Conservation (phyloP, 169 alveolate genomes). For the Eimeria acervulina region DNA sequence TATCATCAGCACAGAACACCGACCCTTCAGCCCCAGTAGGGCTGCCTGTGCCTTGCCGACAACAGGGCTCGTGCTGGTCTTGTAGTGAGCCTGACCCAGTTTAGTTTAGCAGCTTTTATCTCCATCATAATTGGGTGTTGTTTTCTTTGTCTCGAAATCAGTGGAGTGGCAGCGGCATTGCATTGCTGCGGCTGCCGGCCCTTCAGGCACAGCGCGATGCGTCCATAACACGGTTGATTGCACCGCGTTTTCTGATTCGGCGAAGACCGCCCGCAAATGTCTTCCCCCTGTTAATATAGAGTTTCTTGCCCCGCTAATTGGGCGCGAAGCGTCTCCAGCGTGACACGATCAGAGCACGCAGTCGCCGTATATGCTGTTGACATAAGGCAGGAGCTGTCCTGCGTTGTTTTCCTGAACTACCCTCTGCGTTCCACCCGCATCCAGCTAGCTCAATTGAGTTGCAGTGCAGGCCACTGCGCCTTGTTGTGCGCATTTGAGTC, state of each 20-base stretch:
- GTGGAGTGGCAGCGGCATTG: slow-evolving; percentile 14
- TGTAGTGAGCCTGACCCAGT: background rate
- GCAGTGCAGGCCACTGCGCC: background rate
- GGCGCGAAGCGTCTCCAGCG: background rate
- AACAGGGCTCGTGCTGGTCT: slow-evolving; percentile 43
- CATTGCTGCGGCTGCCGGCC: slow-evolving; percentile 2
- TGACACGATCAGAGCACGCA: background rate
- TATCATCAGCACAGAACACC: slow-evolving; percentile 1
- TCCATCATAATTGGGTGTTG: background rate
- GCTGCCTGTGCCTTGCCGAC: slow-evolving; percentile 57
- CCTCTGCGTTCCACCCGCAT: background rate
- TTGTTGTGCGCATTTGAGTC: background rate
- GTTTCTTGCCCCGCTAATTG: background rate
- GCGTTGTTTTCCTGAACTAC: background rate
- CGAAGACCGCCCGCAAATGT: background rate
- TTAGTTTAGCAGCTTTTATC: background rate
- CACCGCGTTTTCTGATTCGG: background rate
- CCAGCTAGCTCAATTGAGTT: background rate
- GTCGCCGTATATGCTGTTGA: background rate
- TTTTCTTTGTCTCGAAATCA: slow-evolving; percentile 6
- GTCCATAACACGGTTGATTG: background rate
- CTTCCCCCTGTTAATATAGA: background rate
- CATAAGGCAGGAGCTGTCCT: background rate
- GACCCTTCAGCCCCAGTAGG: slow-evolving; percentile 34
- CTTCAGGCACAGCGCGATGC: slow-evolving; percentile 11